Evolutionary conservation across 495 filamentous ascomycete genomes (phyloP), one percentile per base, ranked within the genome.

Genomic region (Emericellopsis terricola): DNA sequence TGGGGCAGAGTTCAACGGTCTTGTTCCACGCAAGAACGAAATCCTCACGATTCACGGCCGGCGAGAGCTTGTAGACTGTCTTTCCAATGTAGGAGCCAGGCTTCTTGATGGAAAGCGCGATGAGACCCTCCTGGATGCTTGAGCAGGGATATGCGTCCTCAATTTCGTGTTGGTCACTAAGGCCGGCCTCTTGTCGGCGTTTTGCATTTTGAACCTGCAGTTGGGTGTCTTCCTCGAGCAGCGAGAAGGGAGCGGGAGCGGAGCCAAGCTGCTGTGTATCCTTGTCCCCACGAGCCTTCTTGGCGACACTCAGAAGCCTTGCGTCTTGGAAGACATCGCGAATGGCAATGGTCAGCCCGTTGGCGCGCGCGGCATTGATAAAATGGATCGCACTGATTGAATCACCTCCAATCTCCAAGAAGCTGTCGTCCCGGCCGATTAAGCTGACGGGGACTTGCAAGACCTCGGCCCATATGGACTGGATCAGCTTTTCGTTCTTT

Each of bases 101-200:
- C 31, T 33, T 18, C 5, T 33, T 33, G 5, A 33, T 20, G 15
- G 62, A 52, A 1, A 64, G 44, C 0, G 63, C 55, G 8, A 67
- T 46, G 3, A 73, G 52, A 14, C 60, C 31, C 13, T 33, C 31
- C 10, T 33, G 31, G 3, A 33, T 5, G 8, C 24, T 33, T 5
- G 31, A 20, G 8, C 31, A 33, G 0, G 31, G 31, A 4, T 33
- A 33, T 3, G 31, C 31, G 15, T 33, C 31, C 17, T 23, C 31
- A 28, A 70, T 48, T n/a, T n/a, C n/a, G n/a, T n/a, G n/a, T n/a
- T n/a, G n/a, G n/a, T n/a, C n/a, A n/a, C n/a, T n/a, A n/a, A n/a
- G n/a, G n/a, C n/a, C n/a, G n/a, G n/a, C n/a, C n/a, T n/a, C n/a
- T n/a, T n/a, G n/a, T n/a, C n/a, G n/a, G n/a, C n/a, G n/a, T n/a